A percentile compares a stretch with the other conserved stretches of the same genome.
phyloP scores from a whole-genome alignment of 208 protist species.

The Wallacemonas sp. region DNA sequence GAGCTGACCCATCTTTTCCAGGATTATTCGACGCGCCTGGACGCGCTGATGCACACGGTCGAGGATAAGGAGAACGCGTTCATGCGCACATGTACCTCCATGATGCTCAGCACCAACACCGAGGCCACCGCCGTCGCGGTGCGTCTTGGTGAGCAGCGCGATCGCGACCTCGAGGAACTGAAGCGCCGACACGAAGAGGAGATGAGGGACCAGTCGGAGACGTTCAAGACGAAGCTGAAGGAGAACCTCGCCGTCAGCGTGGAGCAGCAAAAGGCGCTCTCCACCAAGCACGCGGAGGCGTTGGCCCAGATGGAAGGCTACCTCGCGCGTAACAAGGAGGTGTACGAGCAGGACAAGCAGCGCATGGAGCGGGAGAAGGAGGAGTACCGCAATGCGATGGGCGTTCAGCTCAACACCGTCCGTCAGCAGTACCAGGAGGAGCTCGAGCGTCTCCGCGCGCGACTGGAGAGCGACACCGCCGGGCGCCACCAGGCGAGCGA shows the following conservation, averaged over 20 bases:
- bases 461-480: slow-evolving; percentile 28
- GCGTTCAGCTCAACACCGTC: slow-evolving; percentile 31
- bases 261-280: slow-evolving; percentile 35
- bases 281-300: slow-evolving; percentile 40
- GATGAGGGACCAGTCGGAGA: slow-evolving; percentile 30
- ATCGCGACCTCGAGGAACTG: slow-evolving; percentile 23
- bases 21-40: slow-evolving; percentile 13
- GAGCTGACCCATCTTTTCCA: slow-evolving; percentile 17
- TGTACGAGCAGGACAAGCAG: slow-evolving; percentile 49
- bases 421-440: slow-evolving; percentile 47
- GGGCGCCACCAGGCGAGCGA: slow-evolving; percentile 45
- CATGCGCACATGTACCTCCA: slow-evolving; percentile 20
- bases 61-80: slow-evolving; percentile 21
- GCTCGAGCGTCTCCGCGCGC: slow-evolving; percentile 38
- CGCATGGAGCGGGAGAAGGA: slow-evolving; percentile 51
- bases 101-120: slow-evolving; percentile 24
- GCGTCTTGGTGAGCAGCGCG: slow-evolving; percentile 18
- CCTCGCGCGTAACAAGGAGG: slow-evolving; percentile 49
- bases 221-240: slow-evolving; percentile 29
- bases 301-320: slow-evolving; percentile 42
- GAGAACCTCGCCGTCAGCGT: slow-evolving; percentile 28
- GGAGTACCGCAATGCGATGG: slow-evolving; percentile 25
- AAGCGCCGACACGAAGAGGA: slow-evolving; percentile 33
- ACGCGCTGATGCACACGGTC: slow-evolving; percentile 4
- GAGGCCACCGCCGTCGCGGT: slow-evolving; percentile 22